Conservation (phyloP, 2,329 filamentous ascomycete species). For the Dactylellina parvicollis region DNA sequence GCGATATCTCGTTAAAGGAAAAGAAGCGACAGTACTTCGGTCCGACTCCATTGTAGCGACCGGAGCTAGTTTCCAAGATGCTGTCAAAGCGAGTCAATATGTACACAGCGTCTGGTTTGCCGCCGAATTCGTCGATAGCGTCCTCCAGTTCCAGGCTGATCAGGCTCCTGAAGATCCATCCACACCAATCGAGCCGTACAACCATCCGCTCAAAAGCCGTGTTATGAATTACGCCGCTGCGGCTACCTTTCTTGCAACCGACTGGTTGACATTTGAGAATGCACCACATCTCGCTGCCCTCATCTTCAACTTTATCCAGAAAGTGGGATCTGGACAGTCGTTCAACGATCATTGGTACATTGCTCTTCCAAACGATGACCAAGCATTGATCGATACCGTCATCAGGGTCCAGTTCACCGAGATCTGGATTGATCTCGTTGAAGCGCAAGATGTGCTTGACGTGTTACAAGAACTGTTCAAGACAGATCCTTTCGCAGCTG, state of each 20-base stretch:
- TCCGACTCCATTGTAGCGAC: background rate
- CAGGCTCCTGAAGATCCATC: background rate
- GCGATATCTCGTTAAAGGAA: constrained; percentile 2
- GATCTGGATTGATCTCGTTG: constrained; percentile 2
- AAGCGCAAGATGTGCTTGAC: background rate
- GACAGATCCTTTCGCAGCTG: background rate
- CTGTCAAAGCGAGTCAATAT: background rate
- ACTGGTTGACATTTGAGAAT: background rate
- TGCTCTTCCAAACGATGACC: constrained; percentile 8
- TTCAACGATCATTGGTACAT: constrained; percentile 6
- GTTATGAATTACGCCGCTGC: constrained; percentile 4
- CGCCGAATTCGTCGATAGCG: constrained; percentile 4
- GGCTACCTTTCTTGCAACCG: background rate
- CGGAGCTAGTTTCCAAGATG: background rate
- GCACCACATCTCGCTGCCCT: background rate
- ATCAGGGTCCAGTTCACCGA: constrained; percentile 6
- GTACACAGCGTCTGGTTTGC: constrained; percentile 9
- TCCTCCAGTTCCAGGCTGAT: background rate
- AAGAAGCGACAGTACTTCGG: background rate
- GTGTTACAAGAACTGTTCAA: background rate
- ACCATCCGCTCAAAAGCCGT: constrained; percentile 1
- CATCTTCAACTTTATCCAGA: constrained; percentile 5
- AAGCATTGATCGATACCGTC: constrained; percentile 8
- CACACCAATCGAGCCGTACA: background rate
- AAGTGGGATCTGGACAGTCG: background rate